Conservation (phyloP, 352 stramenopile genomes). For the Phytophthora cactorum region DNA sequence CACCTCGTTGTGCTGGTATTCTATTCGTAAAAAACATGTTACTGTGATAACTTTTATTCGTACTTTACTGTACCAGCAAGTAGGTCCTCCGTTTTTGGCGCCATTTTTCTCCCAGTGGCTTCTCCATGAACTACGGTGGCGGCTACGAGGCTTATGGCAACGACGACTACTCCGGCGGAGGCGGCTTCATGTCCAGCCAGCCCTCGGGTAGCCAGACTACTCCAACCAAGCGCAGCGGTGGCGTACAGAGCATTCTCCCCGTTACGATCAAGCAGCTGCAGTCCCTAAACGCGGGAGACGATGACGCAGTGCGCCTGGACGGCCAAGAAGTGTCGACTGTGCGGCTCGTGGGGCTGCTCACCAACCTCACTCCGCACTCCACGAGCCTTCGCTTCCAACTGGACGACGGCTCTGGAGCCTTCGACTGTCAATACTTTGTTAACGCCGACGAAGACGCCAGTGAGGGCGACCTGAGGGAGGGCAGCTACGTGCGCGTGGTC, state of each 20-base stretch:
- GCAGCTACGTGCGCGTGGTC: constrained; percentile 91
- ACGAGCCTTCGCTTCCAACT: constrained; percentile 94
- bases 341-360: constrained; percentile 89
- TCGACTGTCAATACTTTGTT: constrained; percentile 93
- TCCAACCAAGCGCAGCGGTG: constrained; percentile 53
- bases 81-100: constrained; percentile 15
- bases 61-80: background rate
- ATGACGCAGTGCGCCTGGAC: constrained; percentile 89
- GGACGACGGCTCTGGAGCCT: constrained; percentile 94
- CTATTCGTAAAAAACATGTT: too few relatives aligned
- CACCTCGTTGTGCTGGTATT: too few relatives aligned
- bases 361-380: constrained; percentile 74
- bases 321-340: constrained; percentile 89
- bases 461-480: constrained; percentile 68
- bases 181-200: constrained; percentile 79
- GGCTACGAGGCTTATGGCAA: constrained; percentile 80
- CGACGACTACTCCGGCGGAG: constrained; percentile 61
- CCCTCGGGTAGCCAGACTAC: constrained; percentile 54
- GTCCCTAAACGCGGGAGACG: constrained; percentile 41
- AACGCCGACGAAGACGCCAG: constrained; percentile 85
- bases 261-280: constrained; percentile 91
- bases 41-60: background rate
- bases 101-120: constrained; percentile 9
- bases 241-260: constrained; percentile 91
- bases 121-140: constrained; percentile 64